Evolutionary conservation across 805 yeast species (phyloP), one percentile per base, ranked within the genome.

Genomic region (Suhomyces faveliae): DNA sequence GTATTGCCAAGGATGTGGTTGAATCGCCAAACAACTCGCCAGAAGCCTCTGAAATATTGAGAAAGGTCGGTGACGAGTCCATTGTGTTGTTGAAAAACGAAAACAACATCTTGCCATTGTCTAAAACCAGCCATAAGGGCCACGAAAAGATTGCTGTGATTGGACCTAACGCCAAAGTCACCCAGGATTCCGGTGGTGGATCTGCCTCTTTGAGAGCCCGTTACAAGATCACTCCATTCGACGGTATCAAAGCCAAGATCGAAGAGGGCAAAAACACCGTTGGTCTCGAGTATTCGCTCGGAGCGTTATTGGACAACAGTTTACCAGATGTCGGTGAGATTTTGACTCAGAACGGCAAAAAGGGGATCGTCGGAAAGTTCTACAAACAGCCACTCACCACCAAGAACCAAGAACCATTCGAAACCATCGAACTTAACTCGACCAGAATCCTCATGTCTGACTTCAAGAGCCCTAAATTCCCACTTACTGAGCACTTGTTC

Each of bases 111-210:
- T 63, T 80, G 48, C 87, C 87, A 1, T 66, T 83, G 42, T 56
- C 66, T 5, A 57, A 56, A 42, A 37, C 42, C 11, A 51, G 52
- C 10, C 5, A 48, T 37, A 50, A 48, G 25, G 54, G 52, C 23
- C 43, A 52, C 20, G 71, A 71, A 41, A 68, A 58, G 9, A 67
- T 74, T 27, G 79, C 80, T 1, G 76, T 83, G 15, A 77, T 83
- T 56, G 88, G 87, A 3, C 85, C 85, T 30, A 79, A 78, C 51
- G 85, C 80, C 22, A 77, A 71, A 52, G 61, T 58, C 40, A 67
- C 80, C 5, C 72, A 75, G 35, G 76, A 69, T 51, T 75, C 80
- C 20, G 86, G 87, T 49, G 87, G 87, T 52, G 87, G 87, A 6
- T 80, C 85, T 17, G 84, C 85, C 30, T 67, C 80, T 9, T 63